Evolutionary conservation across 257 asterid species (phyloP).

Genomic region (Catharanthus roseus): DNA sequence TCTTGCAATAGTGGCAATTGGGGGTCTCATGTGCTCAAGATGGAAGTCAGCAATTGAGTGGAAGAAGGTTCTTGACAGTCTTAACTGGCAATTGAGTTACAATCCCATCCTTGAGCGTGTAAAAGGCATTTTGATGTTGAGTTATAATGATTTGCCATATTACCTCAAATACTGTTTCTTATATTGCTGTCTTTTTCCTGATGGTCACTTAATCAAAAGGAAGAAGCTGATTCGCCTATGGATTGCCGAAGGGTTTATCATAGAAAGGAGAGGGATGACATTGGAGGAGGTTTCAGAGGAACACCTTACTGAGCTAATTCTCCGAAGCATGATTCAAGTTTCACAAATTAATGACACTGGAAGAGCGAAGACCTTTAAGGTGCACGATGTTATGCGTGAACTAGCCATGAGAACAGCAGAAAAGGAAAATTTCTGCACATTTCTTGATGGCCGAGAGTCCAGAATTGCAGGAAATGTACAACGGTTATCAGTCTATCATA

Average conservation of each 20-base stretch:
- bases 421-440: slow-evolving; percentile 7
- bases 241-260: slow-evolving; percentile 30
- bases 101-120: slow-evolving; percentile 26
- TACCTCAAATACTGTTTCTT: slow-evolving; percentile 27
- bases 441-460: slow-evolving; percentile 16
- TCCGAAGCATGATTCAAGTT: slow-evolving; percentile 29
- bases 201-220: slow-evolving; percentile 17
- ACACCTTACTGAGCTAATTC: slow-evolving; percentile 26
- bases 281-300: slow-evolving; percentile 27
- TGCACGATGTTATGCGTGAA: slow-evolving; percentile 7
- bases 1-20: slow-evolving; percentile 24
- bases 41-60: slow-evolving; percentile 14
- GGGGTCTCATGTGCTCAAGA: slow-evolving; percentile 25
- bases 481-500: slow-evolving; percentile 15
- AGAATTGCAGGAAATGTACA: slow-evolving; percentile 14
- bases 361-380: slow-evolving; percentile 11
- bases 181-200: slow-evolving; percentile 25
- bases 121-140: slow-evolving; percentile 22
- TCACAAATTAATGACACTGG: slow-evolving; percentile 15
- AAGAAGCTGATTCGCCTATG: slow-evolving; percentile 26
- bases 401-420: slow-evolving; percentile 1
- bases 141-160: slow-evolving; percentile 24
- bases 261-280: slow-evolving; percentile 16
- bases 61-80: slow-evolving; percentile 23
- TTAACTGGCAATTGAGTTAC: slow-evolving; percentile 22